These are phyloP conservation scores for Cetradonia linearis DNA, from an alignment of 495 filamentous ascomycete species.

Conservation along the genomic window DNA sequence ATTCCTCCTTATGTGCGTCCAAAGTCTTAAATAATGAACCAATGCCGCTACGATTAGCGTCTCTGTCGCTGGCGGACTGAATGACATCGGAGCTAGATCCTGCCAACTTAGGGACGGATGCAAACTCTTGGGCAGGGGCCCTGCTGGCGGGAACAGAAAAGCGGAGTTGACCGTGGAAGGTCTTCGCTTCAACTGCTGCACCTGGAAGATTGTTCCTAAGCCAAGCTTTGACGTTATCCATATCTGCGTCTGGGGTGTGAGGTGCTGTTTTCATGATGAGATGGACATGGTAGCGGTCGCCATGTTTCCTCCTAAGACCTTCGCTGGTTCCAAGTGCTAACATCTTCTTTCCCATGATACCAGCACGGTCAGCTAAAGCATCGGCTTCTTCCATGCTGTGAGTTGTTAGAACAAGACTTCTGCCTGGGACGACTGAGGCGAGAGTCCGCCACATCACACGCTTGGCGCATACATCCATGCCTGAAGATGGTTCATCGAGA, in stretches of 20 bases:
- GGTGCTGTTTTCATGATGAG: constrained; percentile 67
- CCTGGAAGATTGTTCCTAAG: constrained; percentile 44
- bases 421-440: constrained; percentile 30
- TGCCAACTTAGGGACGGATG: background rate
- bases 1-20: constrained; percentile 51
- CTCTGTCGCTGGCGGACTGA: constrained; percentile 23
- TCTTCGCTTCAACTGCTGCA: constrained; percentile 57
- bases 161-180: constrained; percentile 71
- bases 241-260: constrained; percentile 53
- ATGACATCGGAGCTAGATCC: constrained; percentile 12
- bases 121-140: background rate
- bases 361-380: constrained; percentile 34
- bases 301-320: constrained; percentile 32
- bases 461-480: constrained; percentile 43
- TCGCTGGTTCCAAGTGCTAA: constrained; percentile 35
- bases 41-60: constrained; percentile 32
- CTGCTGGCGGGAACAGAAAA: constrained; percentile 54
- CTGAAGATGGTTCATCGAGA: constrained; percentile 40
- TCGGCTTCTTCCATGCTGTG: constrained; percentile 42
- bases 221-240: constrained; percentile 52
- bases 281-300: constrained; percentile 36
- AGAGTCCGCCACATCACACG: constrained; percentile 42
- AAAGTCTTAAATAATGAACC: constrained; percentile 59
- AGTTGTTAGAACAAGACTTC: constrained; percentile 37
- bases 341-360: constrained; percentile 38